Evolutionary conservation across 163 green algal genomes (phyloP).

Genomic region (Trebouxiophyceae sp.): DNA sequence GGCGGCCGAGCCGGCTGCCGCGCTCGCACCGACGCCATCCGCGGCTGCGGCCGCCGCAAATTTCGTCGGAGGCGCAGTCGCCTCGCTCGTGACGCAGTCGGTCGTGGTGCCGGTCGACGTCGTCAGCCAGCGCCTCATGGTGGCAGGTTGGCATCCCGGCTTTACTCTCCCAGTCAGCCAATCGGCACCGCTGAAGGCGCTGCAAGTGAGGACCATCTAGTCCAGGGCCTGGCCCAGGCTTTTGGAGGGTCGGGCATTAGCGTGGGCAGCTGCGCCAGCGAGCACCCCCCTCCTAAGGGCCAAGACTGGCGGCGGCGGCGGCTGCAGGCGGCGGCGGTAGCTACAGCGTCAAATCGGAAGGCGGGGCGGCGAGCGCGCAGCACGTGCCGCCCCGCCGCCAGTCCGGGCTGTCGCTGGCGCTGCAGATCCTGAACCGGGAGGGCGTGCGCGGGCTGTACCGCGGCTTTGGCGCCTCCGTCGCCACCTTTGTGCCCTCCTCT

Average conservation of each 20-base stretch:
- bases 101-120: slow-evolving; percentile 90
- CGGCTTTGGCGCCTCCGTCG: slow-evolving; percentile 75
- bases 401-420: slow-evolving; percentile 49
- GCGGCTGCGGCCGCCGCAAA: slow-evolving; percentile 41
- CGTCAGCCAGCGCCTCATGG: slow-evolving; percentile 54
- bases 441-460: slow-evolving; percentile 86
- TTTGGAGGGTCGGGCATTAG: too few species aligned
- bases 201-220: too few species aligned
- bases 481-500: slow-evolving; percentile 75
- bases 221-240: too few species aligned
- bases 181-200: too few species aligned
- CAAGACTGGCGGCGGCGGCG: too few species aligned
- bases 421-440: slow-evolving; percentile 71
- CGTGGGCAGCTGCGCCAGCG: too few species aligned
- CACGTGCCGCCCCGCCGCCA: neutral
- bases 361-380: neutral
- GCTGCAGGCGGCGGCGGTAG: neutral
- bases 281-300: too few species aligned
- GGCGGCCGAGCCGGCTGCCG: neutral
- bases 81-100: slow-evolving; percentile 62
- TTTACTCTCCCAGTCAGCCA: too few species aligned
- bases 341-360: neutral
- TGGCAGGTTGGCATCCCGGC: slow-evolving; percentile 22
- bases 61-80: slow-evolving; percentile 57
- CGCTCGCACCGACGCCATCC: slow-evolving; percentile 7